Percentiles rank a stretch among this genome's conserved stretches.
These are phyloP conservation scores for Plectranthus barbatus DNA, from an alignment of 257 asterid species.

Conservation along the genomic window DNA sequence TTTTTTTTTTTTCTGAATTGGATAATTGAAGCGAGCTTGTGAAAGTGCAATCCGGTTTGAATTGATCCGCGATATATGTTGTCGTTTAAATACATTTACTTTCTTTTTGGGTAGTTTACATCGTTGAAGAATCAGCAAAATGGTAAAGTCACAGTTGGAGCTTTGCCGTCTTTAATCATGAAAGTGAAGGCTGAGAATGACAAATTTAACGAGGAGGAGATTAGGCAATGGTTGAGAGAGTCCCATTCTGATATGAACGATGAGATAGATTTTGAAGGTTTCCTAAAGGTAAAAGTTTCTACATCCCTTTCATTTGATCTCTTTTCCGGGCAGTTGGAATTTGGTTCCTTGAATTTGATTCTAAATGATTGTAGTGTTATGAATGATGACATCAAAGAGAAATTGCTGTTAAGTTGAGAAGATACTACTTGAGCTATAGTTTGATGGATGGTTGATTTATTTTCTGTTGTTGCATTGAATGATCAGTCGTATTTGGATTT, in stretches of 20 bases:
- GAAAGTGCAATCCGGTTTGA: constrained; percentile 14
- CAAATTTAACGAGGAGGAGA: constrained; percentile 57
- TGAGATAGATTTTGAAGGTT: constrained; percentile 90
- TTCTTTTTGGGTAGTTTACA: constrained; percentile 38
- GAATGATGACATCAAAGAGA: neutral
- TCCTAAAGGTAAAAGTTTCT: constrained; percentile 60
- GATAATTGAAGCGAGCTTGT: constrained; percentile 9
- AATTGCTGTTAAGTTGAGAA: neutral
- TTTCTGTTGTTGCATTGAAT: constrained; percentile 18
- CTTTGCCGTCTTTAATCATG: constrained; percentile 65
- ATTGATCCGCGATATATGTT: constrained; percentile 4
- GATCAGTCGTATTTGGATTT: constrained; percentile 67
- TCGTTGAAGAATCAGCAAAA: constrained; percentile 58
- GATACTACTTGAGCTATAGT: neutral
- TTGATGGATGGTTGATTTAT: constrained; percentile 16
- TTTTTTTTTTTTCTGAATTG: constrained; percentile 1
- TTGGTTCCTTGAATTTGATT: neutral
- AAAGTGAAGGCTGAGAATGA: constrained; percentile 58
- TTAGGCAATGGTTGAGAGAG: constrained; percentile 44
- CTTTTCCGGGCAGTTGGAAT: too few relatives aligned
- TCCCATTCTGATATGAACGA: constrained; percentile 35
- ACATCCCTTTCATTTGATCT: neutral
- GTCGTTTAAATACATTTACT: neutral
- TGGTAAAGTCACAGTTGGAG: constrained; percentile 64
- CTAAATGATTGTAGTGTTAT: neutral